Evolutionary conservation across 2,329 filamentous ascomycete species (phyloP), one percentile per base, ranked within the genome.

Genomic region (Neospermospora avenae): DNA sequence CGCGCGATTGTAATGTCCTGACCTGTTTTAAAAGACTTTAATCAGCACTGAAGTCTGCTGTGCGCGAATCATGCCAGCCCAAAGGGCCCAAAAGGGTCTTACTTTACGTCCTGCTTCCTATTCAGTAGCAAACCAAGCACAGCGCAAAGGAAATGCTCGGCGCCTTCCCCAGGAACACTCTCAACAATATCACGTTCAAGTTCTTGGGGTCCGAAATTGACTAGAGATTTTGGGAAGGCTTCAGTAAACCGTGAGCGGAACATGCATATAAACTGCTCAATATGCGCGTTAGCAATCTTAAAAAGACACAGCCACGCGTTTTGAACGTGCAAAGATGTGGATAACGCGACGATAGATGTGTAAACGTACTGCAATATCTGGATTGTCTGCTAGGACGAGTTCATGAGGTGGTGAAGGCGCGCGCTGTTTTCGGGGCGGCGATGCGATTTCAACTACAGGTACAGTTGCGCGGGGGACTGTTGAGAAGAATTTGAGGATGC

Each of bases 71-170:
- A 51, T 51, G 34, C 25, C 37, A 35, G 25, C 35, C 18, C n/a
- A 14, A 42, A 59, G 37, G 28, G 25, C 35, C 18, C n/a, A 14
- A 42, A 59, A 39, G 28, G 42, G 67, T 79, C 91, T 76, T 84
- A 98, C 95, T 99, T 96, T 73, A 98, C 90, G 77, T 96, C 93
- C 74, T 99, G 96, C 81, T 99, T 98, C 75, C 95, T 88, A 76
- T 99, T 99, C 71, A 99, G 81, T 58, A 97, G 84, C 69, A 99
- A 80, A 34, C 90, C 88, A 46, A 99, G 80, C 66, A 99, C 77
- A 64, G 92, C 92, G 79, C 96, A 99, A 25, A 99, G 81, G 60
- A 99, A 85, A 68, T 87, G 84, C 78, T 98, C 93, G 49, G 90
- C 87, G 71, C 93, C 88, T 70, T 96, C 88, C 69, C 92, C 91